phyloP scores from a whole-genome alignment of 2,329 filamentous ascomycete species.

The Penicillium concentricum region DNA sequence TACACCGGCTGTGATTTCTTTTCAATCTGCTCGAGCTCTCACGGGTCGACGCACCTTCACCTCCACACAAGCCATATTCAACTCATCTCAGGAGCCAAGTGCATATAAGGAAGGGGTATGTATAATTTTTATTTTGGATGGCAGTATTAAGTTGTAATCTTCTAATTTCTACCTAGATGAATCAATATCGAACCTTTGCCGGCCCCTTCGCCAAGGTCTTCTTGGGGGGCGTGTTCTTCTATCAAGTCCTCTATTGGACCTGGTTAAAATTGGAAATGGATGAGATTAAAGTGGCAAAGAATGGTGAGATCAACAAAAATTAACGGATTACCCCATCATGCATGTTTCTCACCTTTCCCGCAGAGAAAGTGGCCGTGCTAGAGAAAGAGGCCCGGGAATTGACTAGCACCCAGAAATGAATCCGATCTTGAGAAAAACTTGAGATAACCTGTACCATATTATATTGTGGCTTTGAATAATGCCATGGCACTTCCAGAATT shows the following conservation, averaged over 20 bases:
- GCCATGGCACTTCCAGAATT: not conserved
- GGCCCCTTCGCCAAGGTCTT: slow-evolving; percentile 50
- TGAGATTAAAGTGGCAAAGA: slow-evolving; percentile 44
- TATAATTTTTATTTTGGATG: not conserved
- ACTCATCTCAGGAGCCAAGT: slow-evolving; percentile 7
- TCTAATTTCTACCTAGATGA: slow-evolving; percentile 30
- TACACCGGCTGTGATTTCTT: not conserved
- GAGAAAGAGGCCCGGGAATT: slow-evolving; percentile 39
- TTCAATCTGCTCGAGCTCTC: slow-evolving; percentile 7
- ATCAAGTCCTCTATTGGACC: slow-evolving; percentile 49
- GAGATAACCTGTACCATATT: slow-evolving; percentile 15
- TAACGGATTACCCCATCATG: not conserved
- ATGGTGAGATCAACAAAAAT: slow-evolving; percentile 25
- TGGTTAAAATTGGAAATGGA: slow-evolving; percentile 51
- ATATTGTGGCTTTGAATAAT: slow-evolving; percentile 1
- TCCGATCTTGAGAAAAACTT: not conserved
- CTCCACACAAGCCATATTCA: slow-evolving; percentile 7
- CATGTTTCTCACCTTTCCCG: not conserved
- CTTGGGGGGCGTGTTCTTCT: slow-evolving; percentile 49
- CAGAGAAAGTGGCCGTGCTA: slow-evolving; percentile 36
- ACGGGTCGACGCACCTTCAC: slow-evolving; percentile 4
- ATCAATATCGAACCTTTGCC: slow-evolving; percentile 41
- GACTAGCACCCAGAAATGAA: slow-evolving; percentile 30
- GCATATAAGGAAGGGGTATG: slow-evolving; percentile 33
- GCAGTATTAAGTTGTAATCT: not conserved